These are phyloP conservation scores for Exophiala phaeomuriformis DNA, from an alignment of 2,329 filamentous ascomycete genomes.

Conservation along the genomic window DNA sequence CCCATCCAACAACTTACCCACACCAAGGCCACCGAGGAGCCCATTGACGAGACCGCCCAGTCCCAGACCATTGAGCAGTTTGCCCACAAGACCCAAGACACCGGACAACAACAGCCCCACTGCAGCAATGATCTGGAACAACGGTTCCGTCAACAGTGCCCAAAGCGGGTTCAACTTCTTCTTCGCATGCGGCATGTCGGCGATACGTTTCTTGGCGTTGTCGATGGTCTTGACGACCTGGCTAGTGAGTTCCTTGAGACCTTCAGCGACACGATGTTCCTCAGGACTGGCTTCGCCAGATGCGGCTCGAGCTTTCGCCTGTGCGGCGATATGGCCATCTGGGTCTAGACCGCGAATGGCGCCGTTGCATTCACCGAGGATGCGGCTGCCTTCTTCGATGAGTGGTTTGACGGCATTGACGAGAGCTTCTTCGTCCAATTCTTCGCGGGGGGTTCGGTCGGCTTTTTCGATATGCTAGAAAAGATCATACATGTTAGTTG, in stretches of 20 bases:
- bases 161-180: conserved; percentile 90
- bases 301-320: conserved; percentile 73
- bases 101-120: conserved; percentile 76
- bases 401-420: conserved; percentile 81
- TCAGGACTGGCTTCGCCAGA: conserved; percentile 71
- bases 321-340: conserved; percentile 74
- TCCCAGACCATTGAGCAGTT: conserved; percentile 70
- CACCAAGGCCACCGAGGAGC: conserved; percentile 66
- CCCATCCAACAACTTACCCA: conserved; percentile 66
- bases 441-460: conserved; percentile 73
- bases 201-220: conserved; percentile 77
- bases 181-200: conserved; percentile 89
- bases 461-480: conserved; percentile 66
- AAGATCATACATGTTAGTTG: conserved; percentile 25
- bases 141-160: conserved; percentile 71
- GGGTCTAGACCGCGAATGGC: conserved; percentile 81
- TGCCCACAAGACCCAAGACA: conserved; percentile 77
- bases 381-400: conserved; percentile 75
- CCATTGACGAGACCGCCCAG: conserved; percentile 74
- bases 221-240: conserved; percentile 78
- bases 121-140: conserved; percentile 87
- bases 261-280: conserved; percentile 75
- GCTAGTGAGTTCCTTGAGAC: conserved; percentile 75
- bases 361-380: conserved; percentile 80
- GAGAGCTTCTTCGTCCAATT: conserved; percentile 82